phyloP scores from a whole-genome alignment of 768 basidiomycete species.

The Panellus pusillus region DNA sequence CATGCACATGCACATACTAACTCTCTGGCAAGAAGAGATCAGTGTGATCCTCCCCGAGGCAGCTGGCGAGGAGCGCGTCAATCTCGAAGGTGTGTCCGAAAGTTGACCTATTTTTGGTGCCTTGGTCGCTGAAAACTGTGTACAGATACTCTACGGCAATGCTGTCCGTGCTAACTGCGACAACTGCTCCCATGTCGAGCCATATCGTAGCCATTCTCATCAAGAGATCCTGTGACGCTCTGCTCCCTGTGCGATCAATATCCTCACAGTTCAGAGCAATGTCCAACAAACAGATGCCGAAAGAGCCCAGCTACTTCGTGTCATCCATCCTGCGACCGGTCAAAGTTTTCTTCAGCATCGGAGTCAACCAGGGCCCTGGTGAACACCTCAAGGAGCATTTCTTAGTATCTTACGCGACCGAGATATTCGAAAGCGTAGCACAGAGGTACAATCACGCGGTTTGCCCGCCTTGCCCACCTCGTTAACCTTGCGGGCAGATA shows the following conservation, averaged over 20 bases:
- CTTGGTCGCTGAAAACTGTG: conserved; percentile 1
- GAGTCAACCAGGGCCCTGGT: conserved; percentile 59
- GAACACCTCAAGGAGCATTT: conserved; percentile 55
- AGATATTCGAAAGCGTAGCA: conserved; percentile 71
- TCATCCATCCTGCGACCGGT: conserved; percentile 78
- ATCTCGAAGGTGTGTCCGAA: conserved; percentile 50
- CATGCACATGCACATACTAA: conserved; percentile 51
- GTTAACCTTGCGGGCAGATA: conserved; percentile 50
- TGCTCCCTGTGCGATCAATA: conserved; percentile 83
- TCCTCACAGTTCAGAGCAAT: conserved; percentile 89
- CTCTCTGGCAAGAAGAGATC: conserved; percentile 72
- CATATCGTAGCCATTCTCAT: conserved; percentile 73
- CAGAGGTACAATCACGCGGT: conserved; percentile 47
- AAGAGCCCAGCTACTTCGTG: conserved; percentile 87
- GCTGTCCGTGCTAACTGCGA: conserved; percentile 42
- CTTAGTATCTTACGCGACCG: conserved; percentile 49
- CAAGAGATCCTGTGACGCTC: conserved; percentile 80
- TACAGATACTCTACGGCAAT: conserved; percentile 56
- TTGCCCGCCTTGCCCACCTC: neutral
- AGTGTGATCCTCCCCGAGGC: conserved; percentile 56
- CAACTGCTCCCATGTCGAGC: conserved; percentile 58
- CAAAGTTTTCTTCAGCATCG: conserved; percentile 68
- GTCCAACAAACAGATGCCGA: conserved; percentile 69
- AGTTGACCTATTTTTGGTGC: neutral
- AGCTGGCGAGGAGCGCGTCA: conserved; percentile 30